phyloP scores from a whole-genome alignment of 768 basidiomycete genomes.

The Saitozyma podzolica region DNA sequence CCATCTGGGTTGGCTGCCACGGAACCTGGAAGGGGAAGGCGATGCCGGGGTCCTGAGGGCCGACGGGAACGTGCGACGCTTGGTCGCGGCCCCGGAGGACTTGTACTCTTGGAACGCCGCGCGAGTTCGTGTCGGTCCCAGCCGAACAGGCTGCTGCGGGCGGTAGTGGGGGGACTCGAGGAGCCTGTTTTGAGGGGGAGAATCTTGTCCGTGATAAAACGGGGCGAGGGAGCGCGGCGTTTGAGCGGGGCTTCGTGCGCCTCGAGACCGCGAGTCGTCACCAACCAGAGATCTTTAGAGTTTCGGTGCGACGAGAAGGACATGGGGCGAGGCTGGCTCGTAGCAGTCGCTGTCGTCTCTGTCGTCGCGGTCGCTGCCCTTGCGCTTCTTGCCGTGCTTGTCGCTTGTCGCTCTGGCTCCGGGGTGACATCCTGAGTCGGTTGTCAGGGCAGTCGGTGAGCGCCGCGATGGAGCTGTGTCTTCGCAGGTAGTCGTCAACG shows the following conservation, averaged over 20 bases:
- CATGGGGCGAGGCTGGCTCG: too few relatives aligned
- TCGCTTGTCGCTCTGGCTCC: too few relatives aligned
- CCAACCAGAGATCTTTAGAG: too few relatives aligned
- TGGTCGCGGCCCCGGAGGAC: neutral
- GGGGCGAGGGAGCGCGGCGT: neutral
- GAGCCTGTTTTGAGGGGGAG: neutral
- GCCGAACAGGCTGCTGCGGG: too few relatives aligned
- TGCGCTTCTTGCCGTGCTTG: constrained; percentile 1
- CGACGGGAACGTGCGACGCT: neutral
- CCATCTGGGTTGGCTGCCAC: constrained; percentile 3
- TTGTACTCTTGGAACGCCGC: neutral
- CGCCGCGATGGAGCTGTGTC: too few relatives aligned
- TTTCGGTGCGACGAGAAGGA: neutral
- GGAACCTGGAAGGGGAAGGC: constrained; percentile 15
- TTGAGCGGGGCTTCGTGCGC: too few relatives aligned
- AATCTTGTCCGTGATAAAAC: neutral
- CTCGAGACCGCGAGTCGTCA: too few relatives aligned
- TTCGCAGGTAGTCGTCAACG: too few relatives aligned
- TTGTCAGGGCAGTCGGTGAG: too few relatives aligned
- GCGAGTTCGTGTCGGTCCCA: too few relatives aligned
- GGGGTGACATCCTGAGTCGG: too few relatives aligned
- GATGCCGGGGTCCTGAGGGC: constrained; percentile 19
- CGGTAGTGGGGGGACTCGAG: too few relatives aligned
- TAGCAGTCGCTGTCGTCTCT: neutral
- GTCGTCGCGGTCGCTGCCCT: neutral